A percentile compares a stretch with the other conserved stretches of the same genome.
Evolutionary conservation across 2,329 filamentous ascomycete species (phyloP).

Genomic region (Penicillium nordicum): DNA sequence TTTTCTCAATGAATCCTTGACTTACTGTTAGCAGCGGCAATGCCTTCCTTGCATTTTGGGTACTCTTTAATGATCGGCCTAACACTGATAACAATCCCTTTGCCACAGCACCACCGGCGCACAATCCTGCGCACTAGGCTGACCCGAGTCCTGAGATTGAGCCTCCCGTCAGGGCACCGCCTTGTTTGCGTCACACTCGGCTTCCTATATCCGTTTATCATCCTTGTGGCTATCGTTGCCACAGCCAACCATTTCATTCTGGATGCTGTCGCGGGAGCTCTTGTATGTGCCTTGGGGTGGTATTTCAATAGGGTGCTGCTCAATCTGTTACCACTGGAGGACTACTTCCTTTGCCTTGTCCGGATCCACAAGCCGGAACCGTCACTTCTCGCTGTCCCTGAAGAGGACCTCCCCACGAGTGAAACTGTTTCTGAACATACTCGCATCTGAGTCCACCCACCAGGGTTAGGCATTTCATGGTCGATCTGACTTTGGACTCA

Average conservation of each 20-base stretch:
- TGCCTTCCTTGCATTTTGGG: conserved; percentile 73
- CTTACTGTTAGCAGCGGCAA: conserved; percentile 53
- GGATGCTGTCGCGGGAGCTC: conserved; percentile 65
- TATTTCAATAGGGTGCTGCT: conserved; percentile 52
- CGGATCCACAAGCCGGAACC: conserved; percentile 62
- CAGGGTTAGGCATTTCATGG: neutral
- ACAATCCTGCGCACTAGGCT: conserved; percentile 31
- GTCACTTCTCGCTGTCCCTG: neutral
- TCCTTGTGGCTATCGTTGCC: conserved; percentile 65
- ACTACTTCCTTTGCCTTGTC: conserved; percentile 63
- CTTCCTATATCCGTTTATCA: conserved; percentile 61
- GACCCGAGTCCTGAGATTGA: conserved; percentile 36
- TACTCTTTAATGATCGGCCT: conserved; percentile 71
- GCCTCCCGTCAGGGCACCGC: conserved; percentile 51
- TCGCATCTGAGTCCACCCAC: neutral
- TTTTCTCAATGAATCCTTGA: neutral
- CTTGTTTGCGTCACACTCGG: conserved; percentile 51
- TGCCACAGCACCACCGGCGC: conserved; percentile 53
- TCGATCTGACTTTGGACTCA: neutral
- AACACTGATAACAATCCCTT: conserved; percentile 64
- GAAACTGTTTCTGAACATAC: conserved; percentile 8
- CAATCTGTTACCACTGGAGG: conserved; percentile 64
- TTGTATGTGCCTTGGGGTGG: conserved; percentile 65
- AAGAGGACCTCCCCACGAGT: conserved; percentile 6
- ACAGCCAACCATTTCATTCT: conserved; percentile 72